Evolutionary conservation across 2,329 filamentous ascomycete species (phyloP), one percentile per base, ranked within the genome.

Genomic region (Coniochaeta hoffmannii): DNA sequence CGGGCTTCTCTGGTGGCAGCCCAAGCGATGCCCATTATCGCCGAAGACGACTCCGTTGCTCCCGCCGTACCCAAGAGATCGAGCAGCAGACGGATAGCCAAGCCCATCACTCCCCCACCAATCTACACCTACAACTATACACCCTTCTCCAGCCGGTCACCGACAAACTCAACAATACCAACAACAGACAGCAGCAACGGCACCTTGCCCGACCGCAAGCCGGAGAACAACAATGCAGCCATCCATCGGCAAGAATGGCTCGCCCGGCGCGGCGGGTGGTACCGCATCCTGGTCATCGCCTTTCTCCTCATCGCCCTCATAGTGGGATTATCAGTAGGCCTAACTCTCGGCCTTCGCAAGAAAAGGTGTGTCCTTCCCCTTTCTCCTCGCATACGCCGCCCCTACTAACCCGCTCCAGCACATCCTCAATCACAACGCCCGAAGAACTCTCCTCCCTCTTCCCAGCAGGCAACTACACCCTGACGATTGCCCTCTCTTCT

Each of bases 381-480:
- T 87, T 62, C 86, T 86, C 53, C 35, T 49, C 30, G 46, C 22
- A 50, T 32, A n/a, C 50, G 5, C 19, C 11, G 9, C 9, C 35
- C n/a, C 31, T 28, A 54, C 52, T 51, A 35, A 56, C 54, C 53
- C 41, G 11, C 11, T 26, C 12, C 41, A 46, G 41, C 14, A 5
- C 38, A 14, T 28, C 41, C 11, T 7, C 41, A 12, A 3, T 22
- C 41, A 2, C 19, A 44, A 32, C 52, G 31, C n/a, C 28, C 11
- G n/a, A n/a, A n/a, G n/a, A n/a, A n/a, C 38, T 60, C 44, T 31
- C 57, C 22, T 55, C 44, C 24, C 55, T 64, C 19, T 87, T 87
- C 62, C 86, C 86, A 1, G 70, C 78, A 1, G 86, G 86, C 6
- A 76, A 79, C n/a, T 88, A 82, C 66, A 73, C 79, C 35, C 74